Base-by-base conservation (phyloP, 2,329 filamentous ascomycete genomes). In the Colletotrichum caudatum region DNA sequence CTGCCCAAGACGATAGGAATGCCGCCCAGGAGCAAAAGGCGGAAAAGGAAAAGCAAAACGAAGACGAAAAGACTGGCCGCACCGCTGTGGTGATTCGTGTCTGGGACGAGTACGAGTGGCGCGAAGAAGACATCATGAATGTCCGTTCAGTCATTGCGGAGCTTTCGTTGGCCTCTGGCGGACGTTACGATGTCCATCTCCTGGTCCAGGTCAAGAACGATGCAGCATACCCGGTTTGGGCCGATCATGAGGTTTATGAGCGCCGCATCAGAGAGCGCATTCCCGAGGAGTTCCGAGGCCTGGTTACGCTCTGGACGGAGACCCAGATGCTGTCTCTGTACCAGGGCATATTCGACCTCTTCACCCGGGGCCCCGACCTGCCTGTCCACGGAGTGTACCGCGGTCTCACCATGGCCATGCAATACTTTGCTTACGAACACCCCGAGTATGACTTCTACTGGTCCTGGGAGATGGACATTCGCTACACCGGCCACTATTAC, bases 401-500 rank as follows among this genome's bases (percentile, higher is more conserved):
- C 64, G 95, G 94, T 66, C 89, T 96, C 12, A 94, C 94, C 77
- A 97, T 98, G 94, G 94, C 95, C 0, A 91, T 98, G 84, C 95
- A 98, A 78, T 93, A 95, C 81, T 98, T 98, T 79, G 93, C 95
- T 7, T 91, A 95, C 78, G 88, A 90, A 76, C 94, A 97, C 80
- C 93, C 93, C 1, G 94, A 97, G 80, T 97, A 95, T 78, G 94
- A 97, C 59, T 93, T 91, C 82, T 94, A 94, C 81, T 97, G 94
- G 94, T 93, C 97, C 75, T 97, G 94, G 93, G 94, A 97, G 81
- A 95, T 97, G 91, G 94, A 97, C 77, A 90, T 95, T 56, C 91
- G 94, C 39, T 97, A 97, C 80, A 96, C 93, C 0, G 94, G 94
- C 46, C 94, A 97, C 81, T 95, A 93, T 83, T 94, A 92, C 75